Conservation (phyloP, 108 stramenopile genomes). For the Discostella stelligeroides region DNA sequence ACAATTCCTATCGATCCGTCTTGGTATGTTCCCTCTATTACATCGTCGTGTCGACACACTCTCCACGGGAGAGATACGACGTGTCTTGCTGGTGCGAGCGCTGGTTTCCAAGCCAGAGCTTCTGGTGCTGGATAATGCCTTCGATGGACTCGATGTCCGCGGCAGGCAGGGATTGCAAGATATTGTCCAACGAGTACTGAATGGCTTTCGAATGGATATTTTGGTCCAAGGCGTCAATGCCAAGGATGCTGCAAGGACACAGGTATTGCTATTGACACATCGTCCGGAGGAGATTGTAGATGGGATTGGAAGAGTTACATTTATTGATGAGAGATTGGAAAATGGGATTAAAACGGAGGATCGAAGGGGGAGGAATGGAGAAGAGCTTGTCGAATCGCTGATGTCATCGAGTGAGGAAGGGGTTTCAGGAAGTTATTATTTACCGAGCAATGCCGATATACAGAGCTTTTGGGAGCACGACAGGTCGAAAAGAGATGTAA, state of each 20-base stretch:
- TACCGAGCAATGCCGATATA: constrained; percentile 26
- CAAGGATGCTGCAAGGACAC: constrained; percentile 59
- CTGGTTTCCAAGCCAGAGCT: constrained; percentile 58
- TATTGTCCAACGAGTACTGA: constrained; percentile 58
- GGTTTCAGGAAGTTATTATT: neutral
- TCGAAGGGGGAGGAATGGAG: constrained; percentile 31
- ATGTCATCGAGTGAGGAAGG: constrained; percentile 7
- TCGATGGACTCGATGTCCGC: constrained; percentile 79
- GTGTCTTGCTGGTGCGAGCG: constrained; percentile 70
- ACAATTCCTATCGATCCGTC: constrained; percentile 67
- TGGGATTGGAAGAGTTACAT: constrained; percentile 53
- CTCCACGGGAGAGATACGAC: constrained; percentile 81
- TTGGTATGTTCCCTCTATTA: constrained; percentile 73
- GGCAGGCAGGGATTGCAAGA: constrained; percentile 55
- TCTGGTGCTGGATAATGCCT: constrained; percentile 79
- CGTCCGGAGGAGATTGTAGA: constrained; percentile 73
- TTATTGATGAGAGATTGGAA: constrained; percentile 25
- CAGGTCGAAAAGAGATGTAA: neutral
- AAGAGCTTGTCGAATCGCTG: constrained; percentile 39
- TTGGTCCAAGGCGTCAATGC: constrained; percentile 70
- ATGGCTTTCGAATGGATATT: constrained; percentile 73
- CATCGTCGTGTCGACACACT: constrained; percentile 60
- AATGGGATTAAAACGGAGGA: constrained; percentile 33
- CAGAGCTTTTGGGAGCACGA: constrained; percentile 33
- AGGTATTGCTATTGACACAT: constrained; percentile 69